phyloP scores from a whole-genome alignment of 495 filamentous ascomycete genomes.

The Apodospora peruviana region DNA sequence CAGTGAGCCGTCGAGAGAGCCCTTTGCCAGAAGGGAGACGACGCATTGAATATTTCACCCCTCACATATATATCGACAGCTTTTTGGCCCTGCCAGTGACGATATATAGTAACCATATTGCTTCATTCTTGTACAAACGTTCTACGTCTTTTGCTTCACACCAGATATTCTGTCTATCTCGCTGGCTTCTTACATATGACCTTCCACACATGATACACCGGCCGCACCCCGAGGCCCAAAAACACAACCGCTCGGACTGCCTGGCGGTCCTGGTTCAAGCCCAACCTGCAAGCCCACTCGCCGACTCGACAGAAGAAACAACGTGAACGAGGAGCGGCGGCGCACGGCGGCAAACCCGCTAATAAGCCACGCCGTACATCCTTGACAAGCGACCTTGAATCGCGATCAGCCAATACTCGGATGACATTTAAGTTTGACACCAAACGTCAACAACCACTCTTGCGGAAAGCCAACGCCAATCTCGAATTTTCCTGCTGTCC shows the following conservation, averaged over 20 bases:
- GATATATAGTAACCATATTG: too few species aligned
- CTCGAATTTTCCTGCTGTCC: neutral
- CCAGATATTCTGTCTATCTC: neutral
- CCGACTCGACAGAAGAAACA: neutral
- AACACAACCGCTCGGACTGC: neutral
- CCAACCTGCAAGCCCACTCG: too few species aligned
- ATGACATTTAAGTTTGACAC: conserved; percentile 8
- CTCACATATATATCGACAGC: too few species aligned
- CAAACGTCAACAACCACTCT: conserved; percentile 4
- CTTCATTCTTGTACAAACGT: neutral
- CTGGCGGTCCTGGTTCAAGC: neutral
- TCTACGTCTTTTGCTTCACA: neutral
- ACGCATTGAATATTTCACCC: too few species aligned
- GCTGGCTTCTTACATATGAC: neutral
- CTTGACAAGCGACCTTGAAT: conserved; percentile 1
- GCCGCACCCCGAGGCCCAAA: neutral
- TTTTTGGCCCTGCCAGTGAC: too few species aligned
- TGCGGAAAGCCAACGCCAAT: too few species aligned
- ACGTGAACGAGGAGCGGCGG: too few species aligned
- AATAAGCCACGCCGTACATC: conserved; percentile 1
- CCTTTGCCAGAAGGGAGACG: neutral
- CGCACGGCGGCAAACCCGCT: too few species aligned
- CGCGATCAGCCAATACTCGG: conserved; percentile 2
- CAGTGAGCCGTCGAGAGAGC: too few species aligned
- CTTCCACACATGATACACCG: neutral